These are phyloP conservation scores for Botrytis porri DNA, from an alignment of 2,329 filamentous ascomycete genomes.

Conservation along the genomic window DNA sequence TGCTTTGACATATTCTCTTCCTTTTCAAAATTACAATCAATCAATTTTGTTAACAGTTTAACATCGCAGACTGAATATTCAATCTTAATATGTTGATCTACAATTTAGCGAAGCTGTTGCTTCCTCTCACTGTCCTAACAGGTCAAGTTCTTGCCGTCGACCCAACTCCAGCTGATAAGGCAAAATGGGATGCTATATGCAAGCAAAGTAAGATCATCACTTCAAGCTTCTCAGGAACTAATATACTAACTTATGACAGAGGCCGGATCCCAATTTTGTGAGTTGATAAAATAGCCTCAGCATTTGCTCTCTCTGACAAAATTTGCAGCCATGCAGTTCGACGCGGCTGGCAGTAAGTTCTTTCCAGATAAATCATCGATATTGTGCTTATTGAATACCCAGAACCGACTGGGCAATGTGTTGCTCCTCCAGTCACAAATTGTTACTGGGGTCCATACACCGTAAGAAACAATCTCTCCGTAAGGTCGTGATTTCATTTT, in stretches of 20 bases:
- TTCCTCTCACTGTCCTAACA: constrained; percentile 2
- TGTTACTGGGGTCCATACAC: constrained; percentile 15
- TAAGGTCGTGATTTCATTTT: neutral
- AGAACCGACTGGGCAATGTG: constrained; percentile 9
- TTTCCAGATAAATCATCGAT: too few species aligned
- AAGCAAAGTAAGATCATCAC: constrained; percentile 5
- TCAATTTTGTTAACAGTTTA: neutral
- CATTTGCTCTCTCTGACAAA: neutral
- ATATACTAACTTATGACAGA: neutral
- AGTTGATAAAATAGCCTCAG: neutral
- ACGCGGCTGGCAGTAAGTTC: constrained; percentile 4
- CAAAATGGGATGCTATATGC: constrained; percentile 10
- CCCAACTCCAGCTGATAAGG: constrained; percentile 9
- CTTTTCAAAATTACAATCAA: neutral
- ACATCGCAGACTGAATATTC: neutral
- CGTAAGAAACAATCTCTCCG: neutral
- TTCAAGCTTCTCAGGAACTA: neutral
- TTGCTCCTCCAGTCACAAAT: neutral
- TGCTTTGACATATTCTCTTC: neutral
- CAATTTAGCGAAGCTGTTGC: neutral
- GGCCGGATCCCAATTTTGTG: constrained; percentile 10
- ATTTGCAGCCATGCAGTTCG: neutral
- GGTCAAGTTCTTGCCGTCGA: constrained; percentile 5
- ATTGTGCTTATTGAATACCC: neutral
- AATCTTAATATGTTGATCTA: constrained; percentile 4